Evolutionary conservation across 1,284 basidiomycete species (phyloP).

Genomic region (Ustilago cynodontis): DNA sequence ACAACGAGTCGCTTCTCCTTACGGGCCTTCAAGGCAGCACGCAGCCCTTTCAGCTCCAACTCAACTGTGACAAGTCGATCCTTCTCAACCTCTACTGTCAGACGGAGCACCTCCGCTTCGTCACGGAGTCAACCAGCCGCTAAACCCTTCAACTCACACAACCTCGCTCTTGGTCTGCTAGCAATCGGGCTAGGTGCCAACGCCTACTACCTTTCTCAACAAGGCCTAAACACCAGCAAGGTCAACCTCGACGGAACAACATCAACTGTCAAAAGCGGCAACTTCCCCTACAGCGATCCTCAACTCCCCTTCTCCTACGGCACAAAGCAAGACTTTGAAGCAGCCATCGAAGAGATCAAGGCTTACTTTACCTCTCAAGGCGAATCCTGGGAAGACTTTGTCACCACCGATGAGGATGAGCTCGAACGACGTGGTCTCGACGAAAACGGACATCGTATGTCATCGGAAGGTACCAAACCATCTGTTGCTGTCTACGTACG

Average conservation of each 20-base stretch:
- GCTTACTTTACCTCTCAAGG: conserved; percentile 48
- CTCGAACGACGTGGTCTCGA: conserved; percentile 50
- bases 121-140: not conserved
- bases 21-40: conserved; percentile 4
- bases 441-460: conserved; percentile 44
- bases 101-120: conserved; percentile 13
- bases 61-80: conserved; percentile 4
- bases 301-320: conserved; percentile 48
- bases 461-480: conserved; percentile 48
- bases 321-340: conserved; percentile 37
- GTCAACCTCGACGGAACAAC: conserved; percentile 25
- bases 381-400: conserved; percentile 39
- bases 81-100: conserved; percentile 14
- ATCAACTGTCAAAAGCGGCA: not conserved
- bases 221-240: conserved; percentile 7
- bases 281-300: conserved; percentile 25
- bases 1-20: conserved; percentile 12
- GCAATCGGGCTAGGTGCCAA: conserved; percentile 39
- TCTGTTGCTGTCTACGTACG: conserved; percentile 53
- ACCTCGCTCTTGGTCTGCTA: conserved; percentile 31
- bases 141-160: conserved; percentile 13
- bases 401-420: conserved; percentile 49
- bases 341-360: conserved; percentile 54
- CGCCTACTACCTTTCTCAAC: conserved; percentile 33
- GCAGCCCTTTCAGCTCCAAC: not conserved